These are phyloP conservation scores for Combretum micranthum DNA, from an alignment of 345 rosid species.

Conservation along the genomic window DNA sequence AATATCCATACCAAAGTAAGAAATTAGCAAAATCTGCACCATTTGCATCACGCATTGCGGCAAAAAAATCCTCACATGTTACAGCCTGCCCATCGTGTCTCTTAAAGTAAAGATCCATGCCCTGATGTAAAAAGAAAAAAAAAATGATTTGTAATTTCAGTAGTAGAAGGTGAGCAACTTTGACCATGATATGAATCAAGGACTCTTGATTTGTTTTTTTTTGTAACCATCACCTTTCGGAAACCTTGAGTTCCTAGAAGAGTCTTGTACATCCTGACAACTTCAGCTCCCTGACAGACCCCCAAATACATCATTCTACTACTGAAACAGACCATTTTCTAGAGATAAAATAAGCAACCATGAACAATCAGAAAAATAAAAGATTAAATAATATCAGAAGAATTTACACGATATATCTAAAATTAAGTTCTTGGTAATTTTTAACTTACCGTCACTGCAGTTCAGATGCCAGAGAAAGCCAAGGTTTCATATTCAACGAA, in stretches of 20 bases:
- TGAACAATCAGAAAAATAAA: slow-evolving; percentile 15
- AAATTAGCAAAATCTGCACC: slow-evolving; percentile 89
- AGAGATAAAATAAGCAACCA: slow-evolving; percentile 8
- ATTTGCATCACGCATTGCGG: slow-evolving; percentile 98
- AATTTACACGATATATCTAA: slow-evolving; percentile 7
- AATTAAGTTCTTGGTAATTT: slow-evolving; percentile 1
- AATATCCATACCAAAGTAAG: slow-evolving; percentile 59
- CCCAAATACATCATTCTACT: neutral
- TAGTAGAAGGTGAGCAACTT: slow-evolving; percentile 11
- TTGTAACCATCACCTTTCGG: slow-evolving; percentile 53
- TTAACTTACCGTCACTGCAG: slow-evolving; percentile 74
- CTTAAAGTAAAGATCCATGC: slow-evolving; percentile 92
- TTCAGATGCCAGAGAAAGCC: slow-evolving; percentile 25
- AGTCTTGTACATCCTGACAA: slow-evolving; percentile 99
- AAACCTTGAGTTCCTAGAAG: slow-evolving; percentile 84
- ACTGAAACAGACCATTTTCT: neutral
- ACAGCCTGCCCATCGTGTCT: slow-evolving; percentile 98
- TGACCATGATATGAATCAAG: slow-evolving; percentile 2
- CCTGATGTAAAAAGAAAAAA: slow-evolving; percentile 49
- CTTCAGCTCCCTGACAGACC: slow-evolving; percentile 86
- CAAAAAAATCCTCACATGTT: slow-evolving; percentile 94
- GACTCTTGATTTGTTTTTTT: neutral
- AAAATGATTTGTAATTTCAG: too few relatives aligned
- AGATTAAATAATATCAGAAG: neutral
- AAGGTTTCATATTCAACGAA: slow-evolving; percentile 22